Conservation (phyloP, 2,329 filamentous ascomycete species). For the Taxawa tesnikishii region DNA sequence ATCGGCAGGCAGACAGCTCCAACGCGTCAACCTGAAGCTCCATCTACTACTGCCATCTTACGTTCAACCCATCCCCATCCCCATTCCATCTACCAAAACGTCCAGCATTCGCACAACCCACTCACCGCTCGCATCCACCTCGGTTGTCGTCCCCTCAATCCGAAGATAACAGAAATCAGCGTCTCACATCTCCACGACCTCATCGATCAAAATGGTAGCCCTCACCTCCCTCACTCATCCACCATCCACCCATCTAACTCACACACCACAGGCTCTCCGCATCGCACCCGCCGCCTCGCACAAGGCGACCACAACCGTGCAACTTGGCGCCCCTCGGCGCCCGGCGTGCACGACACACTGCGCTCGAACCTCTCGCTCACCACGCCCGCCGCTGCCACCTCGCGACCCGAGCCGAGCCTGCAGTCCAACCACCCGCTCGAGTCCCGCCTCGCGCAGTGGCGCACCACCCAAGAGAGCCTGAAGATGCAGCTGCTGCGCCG, state of each 20-base stretch:
- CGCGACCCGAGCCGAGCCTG: slow-evolving; percentile 25
- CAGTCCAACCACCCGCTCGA: slow-evolving; percentile 79
- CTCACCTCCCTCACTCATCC: background rate
- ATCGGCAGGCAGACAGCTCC: no score
- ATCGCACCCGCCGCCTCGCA: slow-evolving; percentile 64
- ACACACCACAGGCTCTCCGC: slow-evolving; percentile 46
- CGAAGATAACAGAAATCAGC: no score
- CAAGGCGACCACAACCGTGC: slow-evolving; percentile 43
- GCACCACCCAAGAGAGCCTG: slow-evolving; percentile 71
- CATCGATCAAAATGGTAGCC: slow-evolving; percentile 7
- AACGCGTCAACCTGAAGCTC: no score
- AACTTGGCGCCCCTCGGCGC: slow-evolving; percentile 70
- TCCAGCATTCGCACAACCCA: no score
- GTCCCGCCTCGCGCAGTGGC: slow-evolving; percentile 78
- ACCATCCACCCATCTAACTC: slow-evolving; percentile 2
- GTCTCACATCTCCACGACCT: no score
- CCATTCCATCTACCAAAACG: no score
- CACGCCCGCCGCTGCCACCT: slow-evolving; percentile 30
- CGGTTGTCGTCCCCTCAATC: no score
- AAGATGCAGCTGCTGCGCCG: slow-evolving; percentile 83
- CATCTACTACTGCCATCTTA: no score
- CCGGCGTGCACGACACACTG: slow-evolving; percentile 86
- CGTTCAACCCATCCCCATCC: no score
- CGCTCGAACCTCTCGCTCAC: slow-evolving; percentile 63
- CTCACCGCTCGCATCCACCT: no score